Conservation (phyloP, 2,329 filamentous ascomycete genomes). For the Fusarium protoensiforme region DNA sequence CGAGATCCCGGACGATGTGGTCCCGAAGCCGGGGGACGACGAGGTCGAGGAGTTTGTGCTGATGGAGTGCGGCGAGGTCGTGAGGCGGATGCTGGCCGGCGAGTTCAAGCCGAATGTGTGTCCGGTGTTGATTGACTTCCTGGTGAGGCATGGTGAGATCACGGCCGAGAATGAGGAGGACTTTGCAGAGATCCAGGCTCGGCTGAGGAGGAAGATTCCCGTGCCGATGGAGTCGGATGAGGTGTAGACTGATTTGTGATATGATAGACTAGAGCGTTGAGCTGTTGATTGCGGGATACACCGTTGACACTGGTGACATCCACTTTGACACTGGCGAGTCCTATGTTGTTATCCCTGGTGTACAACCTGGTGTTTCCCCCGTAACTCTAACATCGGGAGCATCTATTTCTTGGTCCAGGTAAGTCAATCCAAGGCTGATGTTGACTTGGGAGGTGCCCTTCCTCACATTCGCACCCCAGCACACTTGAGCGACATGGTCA, state of each 20-base stretch:
- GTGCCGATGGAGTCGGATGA: conserved; percentile 47
- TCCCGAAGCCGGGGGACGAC: conserved; percentile 76
- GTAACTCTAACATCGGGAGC: neutral
- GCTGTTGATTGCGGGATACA: neutral
- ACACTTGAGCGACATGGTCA: no score
- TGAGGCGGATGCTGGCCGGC: conserved; percentile 68
- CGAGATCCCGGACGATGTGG: conserved; percentile 67
- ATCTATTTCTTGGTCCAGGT: neutral
- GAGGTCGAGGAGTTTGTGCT: conserved; percentile 83
- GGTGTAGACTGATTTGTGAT: neutral
- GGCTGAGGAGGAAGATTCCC: conserved; percentile 58
- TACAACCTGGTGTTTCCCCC: neutral
- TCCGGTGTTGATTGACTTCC: conserved; percentile 82
- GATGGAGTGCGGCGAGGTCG: conserved; percentile 70
- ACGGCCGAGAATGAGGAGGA: conserved; percentile 78
- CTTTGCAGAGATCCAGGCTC: conserved; percentile 73
- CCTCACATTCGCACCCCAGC: no score
- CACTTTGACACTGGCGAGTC: neutral
- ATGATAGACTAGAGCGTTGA: neutral
- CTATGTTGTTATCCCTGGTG: neutral
- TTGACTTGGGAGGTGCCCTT: no score
- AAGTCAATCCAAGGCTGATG: no score
- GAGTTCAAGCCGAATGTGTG: conserved; percentile 91
- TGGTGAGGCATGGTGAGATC: conserved; percentile 79
- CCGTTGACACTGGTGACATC: no score